A percentile compares a stretch with the other conserved stretches of the same genome.
Evolutionary conservation across 306 rosid species (phyloP).

Genomic region (Prunus mira): DNA sequence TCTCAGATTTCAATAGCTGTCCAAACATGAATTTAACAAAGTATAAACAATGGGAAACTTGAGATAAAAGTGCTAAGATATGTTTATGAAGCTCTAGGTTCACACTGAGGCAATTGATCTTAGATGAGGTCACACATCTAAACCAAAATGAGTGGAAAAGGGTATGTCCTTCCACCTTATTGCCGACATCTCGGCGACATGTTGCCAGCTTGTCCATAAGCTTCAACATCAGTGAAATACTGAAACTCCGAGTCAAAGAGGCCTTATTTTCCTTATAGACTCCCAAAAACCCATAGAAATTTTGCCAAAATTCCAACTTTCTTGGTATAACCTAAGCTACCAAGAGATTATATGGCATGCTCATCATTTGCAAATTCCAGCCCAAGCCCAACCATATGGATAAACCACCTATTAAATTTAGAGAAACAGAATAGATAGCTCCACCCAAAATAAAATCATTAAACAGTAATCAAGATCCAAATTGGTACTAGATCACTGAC

Average conservation of each 20-base stretch:
- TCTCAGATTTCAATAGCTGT: background rate
- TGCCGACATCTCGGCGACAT: background rate
- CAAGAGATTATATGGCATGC: background rate
- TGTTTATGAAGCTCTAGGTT: background rate
- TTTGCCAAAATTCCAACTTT: background rate
- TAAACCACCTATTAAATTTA: background rate
- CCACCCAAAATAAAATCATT: background rate
- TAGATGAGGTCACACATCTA: background rate
- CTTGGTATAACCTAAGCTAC: background rate
- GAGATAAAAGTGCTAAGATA: background rate
- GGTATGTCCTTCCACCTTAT: background rate
- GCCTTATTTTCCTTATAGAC: background rate
- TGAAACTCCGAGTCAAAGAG: background rate
- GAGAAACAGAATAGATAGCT: background rate
- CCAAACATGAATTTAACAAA: background rate
- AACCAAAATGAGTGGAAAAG: conserved; percentile 4
- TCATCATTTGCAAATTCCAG: background rate
- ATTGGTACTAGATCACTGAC: background rate
- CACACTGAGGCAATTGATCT: conserved; percentile 1
- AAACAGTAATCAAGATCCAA: background rate
- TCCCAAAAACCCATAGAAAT: background rate
- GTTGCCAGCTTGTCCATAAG: background rate
- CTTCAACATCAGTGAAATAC: background rate
- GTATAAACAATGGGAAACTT: background rate
- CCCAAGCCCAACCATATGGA: background rate